A percentile compares a stretch with the other conserved stretches of the same genome.
These are phyloP conservation scores for Pseudoperonospora humuli DNA, from an alignment of 352 stramenopile species.

Conservation along the genomic window DNA sequence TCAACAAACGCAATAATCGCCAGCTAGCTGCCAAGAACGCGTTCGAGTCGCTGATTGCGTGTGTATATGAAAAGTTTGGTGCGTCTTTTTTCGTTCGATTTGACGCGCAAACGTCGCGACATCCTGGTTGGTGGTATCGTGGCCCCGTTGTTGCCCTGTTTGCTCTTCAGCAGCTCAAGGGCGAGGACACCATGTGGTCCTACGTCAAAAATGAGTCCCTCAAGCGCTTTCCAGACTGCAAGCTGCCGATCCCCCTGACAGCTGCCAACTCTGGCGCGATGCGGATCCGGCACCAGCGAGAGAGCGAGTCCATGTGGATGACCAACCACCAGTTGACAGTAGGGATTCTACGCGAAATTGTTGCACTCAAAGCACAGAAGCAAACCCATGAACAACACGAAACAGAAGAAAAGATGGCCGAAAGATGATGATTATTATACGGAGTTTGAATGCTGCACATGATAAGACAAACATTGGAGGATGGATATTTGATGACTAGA, in stretches of 20 bases:
- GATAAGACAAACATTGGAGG: too few species aligned
- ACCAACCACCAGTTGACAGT: constrained; percentile 8
- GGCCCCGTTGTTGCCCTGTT: constrained; percentile 28
- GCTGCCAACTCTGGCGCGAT: constrained; percentile 27
- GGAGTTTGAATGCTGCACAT: too few species aligned
- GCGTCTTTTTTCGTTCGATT: constrained; percentile 38
- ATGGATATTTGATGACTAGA: too few species aligned
- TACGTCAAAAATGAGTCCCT: constrained; percentile 31
- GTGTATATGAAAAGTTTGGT: constrained; percentile 26
- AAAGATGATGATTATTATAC: too few species aligned
- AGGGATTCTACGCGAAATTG: constrained; percentile 10
- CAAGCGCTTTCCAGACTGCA: constrained; percentile 39
- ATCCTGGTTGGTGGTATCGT: constrained; percentile 55
- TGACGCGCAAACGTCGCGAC: constrained; percentile 21
- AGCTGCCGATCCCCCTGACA: constrained; percentile 26
- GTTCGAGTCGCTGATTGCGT: constrained; percentile 31
- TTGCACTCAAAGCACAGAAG: constrained; percentile 7
- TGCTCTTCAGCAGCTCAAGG: constrained; percentile 19
- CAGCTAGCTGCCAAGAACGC: constrained; percentile 26
- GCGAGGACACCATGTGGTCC: constrained; percentile 20
- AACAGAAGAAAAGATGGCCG: too few species aligned
- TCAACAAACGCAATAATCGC: constrained; percentile 21
- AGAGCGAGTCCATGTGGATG: constrained; percentile 27
- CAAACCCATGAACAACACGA: neutral
- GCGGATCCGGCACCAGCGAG: constrained; percentile 3